Base-by-base conservation (phyloP, 1,139 yeast genomes). In the Zygotorulaspora mrakii region DNA sequence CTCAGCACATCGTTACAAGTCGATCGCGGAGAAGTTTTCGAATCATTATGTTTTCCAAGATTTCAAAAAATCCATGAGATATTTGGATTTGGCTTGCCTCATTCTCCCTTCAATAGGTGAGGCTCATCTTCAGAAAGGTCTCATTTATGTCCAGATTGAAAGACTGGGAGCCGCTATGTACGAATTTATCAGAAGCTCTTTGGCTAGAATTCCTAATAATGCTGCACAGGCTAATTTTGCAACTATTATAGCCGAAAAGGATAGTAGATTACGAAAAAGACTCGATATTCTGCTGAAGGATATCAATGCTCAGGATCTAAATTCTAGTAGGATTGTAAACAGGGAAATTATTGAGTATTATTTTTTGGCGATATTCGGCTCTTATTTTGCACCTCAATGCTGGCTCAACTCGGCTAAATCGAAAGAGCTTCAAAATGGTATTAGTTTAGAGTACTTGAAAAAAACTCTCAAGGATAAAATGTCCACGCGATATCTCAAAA, bases 101-200 rank as follows among this genome's bases (percentile, higher is more conserved):
- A 61, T 80, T 17, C 60, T 80, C 27, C 89, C 88, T 1, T 76
- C 84, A 1, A 67, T 78, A 42, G 82, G 82, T 42, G 87, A 79
- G 50, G 79, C 86, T 1, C 76, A 76, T 51, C 46, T 57, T 27
- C 84, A 79, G 50, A 70, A 77, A 37, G 87, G 85, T 5, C 73
- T 80, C 64, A 71, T 80, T 14, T 70, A 72, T 46, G 63, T 67
- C 34, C 59, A 66, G 17, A 63, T 66, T 30, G 66, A 65, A 30
- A 66, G 67, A 44, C 61, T 62, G 29, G 66, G 73, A 12, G 51
- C 59, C 30, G 72, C 73, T 1, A 61, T 66, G 10, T 70, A 71
- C 52, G 70, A 82, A 69, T 78, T 81, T 42, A 59, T 76, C 33
- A 68, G 88, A 48, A 77, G 86, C 1, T 70, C 74, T 5, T 64